Evolutionary conservation across 2,329 filamentous ascomycete species (phyloP).

Genomic region (Ophiosphaerella korrae): DNA sequence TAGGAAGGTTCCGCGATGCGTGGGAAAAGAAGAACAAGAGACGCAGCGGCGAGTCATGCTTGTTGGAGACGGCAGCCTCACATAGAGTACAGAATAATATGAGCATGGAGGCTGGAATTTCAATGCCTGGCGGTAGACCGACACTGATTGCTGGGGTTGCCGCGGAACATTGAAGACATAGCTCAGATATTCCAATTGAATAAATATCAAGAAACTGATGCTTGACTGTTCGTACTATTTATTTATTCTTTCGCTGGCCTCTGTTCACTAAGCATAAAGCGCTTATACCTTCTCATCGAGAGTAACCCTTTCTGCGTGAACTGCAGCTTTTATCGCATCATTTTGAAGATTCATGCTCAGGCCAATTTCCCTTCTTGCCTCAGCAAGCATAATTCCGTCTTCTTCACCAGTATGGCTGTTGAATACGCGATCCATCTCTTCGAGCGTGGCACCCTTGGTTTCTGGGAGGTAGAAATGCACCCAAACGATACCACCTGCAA

Average conservation of each 20-base stretch:
- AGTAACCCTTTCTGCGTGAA: constrained; percentile 15
- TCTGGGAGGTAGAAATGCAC: constrained; percentile 53
- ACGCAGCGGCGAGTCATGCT: not conserved
- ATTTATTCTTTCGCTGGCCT: no score
- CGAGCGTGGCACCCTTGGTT: constrained; percentile 53
- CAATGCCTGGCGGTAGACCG: no score
- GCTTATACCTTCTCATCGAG: constrained; percentile 22
- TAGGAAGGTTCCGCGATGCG: not conserved
- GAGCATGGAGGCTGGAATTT: no score
- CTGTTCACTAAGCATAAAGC: not conserved
- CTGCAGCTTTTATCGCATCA: constrained; percentile 27
- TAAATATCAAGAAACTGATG: no score
- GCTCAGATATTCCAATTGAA: no score
- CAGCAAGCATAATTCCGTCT: constrained; percentile 33
- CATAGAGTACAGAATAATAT: no score
- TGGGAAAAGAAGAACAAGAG: constrained; percentile 2
- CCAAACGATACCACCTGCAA: constrained; percentile 52
- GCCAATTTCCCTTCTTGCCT: constrained; percentile 31
- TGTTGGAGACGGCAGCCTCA: not conserved
- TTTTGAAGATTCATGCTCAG: constrained; percentile 27
- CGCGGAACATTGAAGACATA: no score
- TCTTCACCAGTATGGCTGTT: constrained; percentile 30
- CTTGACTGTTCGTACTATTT: no score
- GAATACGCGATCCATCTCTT: constrained; percentile 50
- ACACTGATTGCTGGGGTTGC: no score